These are phyloP conservation scores for Brasilioporus rufonigricans DNA, from an alignment of 768 basidiomycete genomes.

Conservation along the genomic window DNA sequence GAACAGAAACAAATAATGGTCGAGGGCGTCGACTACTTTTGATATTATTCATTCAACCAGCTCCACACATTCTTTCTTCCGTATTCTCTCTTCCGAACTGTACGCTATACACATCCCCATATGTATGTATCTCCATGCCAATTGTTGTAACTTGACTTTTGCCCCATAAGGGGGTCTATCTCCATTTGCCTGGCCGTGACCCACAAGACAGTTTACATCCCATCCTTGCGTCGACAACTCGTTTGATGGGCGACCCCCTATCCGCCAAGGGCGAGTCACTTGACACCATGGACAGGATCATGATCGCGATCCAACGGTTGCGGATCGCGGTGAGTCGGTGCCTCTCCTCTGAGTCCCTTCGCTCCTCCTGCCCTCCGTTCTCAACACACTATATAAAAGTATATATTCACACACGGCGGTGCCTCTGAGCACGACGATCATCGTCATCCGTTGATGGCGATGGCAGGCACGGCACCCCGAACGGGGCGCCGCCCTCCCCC, in stretches of 20 bases:
- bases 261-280: constrained; percentile 1
- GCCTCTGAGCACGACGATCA: too few relatives aligned
- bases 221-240: background rate
- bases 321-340: background rate
- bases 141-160: constrained; percentile 1
- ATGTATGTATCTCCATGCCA: constrained; percentile 3
- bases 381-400: too few relatives aligned
- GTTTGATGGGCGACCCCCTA: constrained; percentile 10
- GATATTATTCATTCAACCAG: constrained; percentile 19
- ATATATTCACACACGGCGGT: too few relatives aligned
- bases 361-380: too few relatives aligned
- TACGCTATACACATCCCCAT: constrained; percentile 5
- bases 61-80: background rate
- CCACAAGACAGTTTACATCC: background rate
- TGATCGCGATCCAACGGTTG: background rate
- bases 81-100: too few relatives aligned
- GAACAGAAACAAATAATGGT: constrained; percentile 15
- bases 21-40: constrained; percentile 36
- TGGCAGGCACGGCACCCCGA: too few relatives aligned
- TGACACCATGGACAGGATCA: background rate
- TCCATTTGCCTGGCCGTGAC: constrained; percentile 1
- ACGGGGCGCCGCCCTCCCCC: too few relatives aligned
- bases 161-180: background rate
- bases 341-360: too few relatives aligned
- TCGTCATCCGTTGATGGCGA: too few relatives aligned